Conservation (phyloP, 805 yeast genomes). For the Starmerella khaoyaiensis region DNA sequence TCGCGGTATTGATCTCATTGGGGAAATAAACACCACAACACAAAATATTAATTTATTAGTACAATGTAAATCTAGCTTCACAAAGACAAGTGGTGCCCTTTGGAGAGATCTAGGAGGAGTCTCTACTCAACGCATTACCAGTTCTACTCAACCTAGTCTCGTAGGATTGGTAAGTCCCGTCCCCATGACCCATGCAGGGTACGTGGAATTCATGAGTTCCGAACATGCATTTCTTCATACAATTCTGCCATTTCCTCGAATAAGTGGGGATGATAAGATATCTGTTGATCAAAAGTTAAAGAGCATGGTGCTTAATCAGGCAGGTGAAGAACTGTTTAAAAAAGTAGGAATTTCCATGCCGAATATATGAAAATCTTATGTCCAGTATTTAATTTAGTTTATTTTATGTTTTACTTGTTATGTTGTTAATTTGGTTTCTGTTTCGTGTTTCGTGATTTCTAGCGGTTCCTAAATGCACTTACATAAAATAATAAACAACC, state of each 20-base stretch:
- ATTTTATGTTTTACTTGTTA: no score
- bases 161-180: conserved; percentile 11
- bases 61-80: conserved; percentile 10
- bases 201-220: conserved; percentile 10
- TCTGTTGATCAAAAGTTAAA: neutral
- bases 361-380: no score
- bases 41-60: conserved; percentile 7
- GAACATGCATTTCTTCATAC: conserved; percentile 9
- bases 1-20: conserved; percentile 14
- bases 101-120: conserved; percentile 16
- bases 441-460: no score
- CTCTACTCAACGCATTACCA: neutral
- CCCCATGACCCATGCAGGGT: conserved; percentile 14
- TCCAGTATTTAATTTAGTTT: no score
- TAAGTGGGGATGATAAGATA: neutral
- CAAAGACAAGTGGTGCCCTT: conserved; percentile 6
- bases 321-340: conserved; percentile 1
- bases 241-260: conserved; percentile 4
- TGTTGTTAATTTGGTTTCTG: no score
- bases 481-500: no score
- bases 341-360: no score
- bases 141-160: neutral
- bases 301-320: neutral
- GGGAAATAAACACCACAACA: conserved; percentile 1
- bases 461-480: no score